Conservation (phyloP, 164 flowering plant genomes). For the Litsea cubeba region DNA sequence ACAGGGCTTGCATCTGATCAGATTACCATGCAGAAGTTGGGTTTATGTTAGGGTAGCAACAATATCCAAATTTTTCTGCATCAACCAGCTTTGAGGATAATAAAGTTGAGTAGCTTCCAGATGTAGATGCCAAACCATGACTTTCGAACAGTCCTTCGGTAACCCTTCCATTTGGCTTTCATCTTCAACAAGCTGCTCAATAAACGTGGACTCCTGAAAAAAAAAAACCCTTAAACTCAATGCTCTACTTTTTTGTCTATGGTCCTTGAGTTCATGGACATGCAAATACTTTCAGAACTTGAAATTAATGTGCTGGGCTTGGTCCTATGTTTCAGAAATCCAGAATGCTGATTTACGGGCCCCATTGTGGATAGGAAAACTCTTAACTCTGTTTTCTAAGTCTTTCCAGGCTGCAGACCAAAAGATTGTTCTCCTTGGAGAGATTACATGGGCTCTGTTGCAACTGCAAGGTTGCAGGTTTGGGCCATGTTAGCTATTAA, state of each 20-base stretch:
- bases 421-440: background rate
- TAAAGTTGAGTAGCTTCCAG: conserved; percentile 32
- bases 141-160: conserved; percentile 36
- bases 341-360: background rate
- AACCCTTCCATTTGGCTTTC: conserved; percentile 93
- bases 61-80: conserved; percentile 41
- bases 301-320: background rate
- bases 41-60: conserved; percentile 12
- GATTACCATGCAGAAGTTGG: background rate
- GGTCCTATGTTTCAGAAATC: background rate
- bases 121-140: conserved; percentile 69
- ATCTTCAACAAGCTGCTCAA: conserved; percentile 85
- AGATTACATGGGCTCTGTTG: background rate
- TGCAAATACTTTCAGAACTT: background rate
- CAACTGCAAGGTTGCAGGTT: no score
- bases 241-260: background rate
- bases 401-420: background rate
- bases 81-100: conserved; percentile 49
- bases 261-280: background rate
- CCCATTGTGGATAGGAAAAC: background rate
- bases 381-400: background rate
- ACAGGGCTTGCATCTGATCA: conserved; percentile 10
- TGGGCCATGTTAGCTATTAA: no score
- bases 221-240: background rate
- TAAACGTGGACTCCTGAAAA: conserved; percentile 59